Base-by-base conservation (phyloP, 495 filamentous ascomycete species). In the Tuber melanosporum region DNA sequence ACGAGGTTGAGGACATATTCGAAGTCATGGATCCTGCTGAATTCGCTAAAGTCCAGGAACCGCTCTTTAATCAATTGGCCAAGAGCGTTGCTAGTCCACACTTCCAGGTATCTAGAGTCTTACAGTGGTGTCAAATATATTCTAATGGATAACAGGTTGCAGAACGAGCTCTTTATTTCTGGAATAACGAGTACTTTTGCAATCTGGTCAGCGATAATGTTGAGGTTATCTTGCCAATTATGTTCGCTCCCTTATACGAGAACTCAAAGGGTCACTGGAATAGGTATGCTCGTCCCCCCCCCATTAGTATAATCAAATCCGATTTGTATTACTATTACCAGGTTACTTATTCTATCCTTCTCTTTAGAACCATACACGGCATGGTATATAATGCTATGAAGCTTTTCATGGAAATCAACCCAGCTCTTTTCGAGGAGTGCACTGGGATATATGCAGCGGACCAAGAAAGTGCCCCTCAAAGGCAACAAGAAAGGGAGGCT, bases 341-440 rank as follows among this genome's bases (percentile, higher is more conserved):
- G 39, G 45, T 10, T 39, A 71, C 71, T 70, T 78, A 77, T 73
- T 52, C 10, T 14, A 47, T 19, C 15, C 41, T 73, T 20, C 3
- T 66, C 9, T 72, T 26, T 75, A 99, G 95, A 79, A 99, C 95
- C 17, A 99, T 99, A 79, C 96, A 99, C 82, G 95, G 96, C 82
- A 98, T 99, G 96, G 95, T 99, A 26, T 99, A 98, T 84, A 99
- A 98, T 83, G 95, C 95, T 71, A 99, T 99, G 95, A 99, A 99
- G 84, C 91, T 99, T 70, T 99, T 99, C 85, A 99, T 99, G 95
- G 95, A 99, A 85, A 98, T 99, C 82, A 98, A 99, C 81, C 95
- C 95, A 22, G 93, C 97, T 82, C 91, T 99, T 41, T 99, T 99
- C 83, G 95, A 99, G 79, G 95, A 98, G 82, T 99, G 95, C 86